Conservation (phyloP, 306 rosid genomes). For the Quercus variabilis region DNA sequence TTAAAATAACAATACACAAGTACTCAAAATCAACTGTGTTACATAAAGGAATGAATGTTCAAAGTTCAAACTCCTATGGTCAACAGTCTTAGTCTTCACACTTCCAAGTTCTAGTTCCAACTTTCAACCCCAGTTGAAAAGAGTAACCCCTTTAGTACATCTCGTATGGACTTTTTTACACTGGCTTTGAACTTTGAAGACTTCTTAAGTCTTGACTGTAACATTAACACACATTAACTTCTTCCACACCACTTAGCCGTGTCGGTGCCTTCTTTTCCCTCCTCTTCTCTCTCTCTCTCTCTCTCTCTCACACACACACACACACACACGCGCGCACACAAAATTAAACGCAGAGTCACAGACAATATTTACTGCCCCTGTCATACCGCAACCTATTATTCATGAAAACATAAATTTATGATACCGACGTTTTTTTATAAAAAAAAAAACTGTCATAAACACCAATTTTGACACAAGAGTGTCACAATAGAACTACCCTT, state of each 20-base stretch:
- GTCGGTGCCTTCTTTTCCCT: constrained; percentile 29
- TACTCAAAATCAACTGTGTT: no score
- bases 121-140: no score
- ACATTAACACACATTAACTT: neutral
- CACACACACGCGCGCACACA: no score
- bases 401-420: neutral
- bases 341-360: neutral
- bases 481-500: constrained; percentile 26
- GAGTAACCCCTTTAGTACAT: no score
- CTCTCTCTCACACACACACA: neutral
- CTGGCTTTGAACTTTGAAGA: no score
- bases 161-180: neutral
- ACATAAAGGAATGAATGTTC: no score
- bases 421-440: neutral
- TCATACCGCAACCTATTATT: constrained; percentile 16
- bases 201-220: no score
- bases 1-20: no score
- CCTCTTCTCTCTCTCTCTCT: neutral
- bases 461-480: constrained; percentile 27
- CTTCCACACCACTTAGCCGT: constrained; percentile 20
- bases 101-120: no score
- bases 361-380: constrained; percentile 22
- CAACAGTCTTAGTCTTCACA: no score
- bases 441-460: neutral
- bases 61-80: no score